Base-by-base conservation (phyloP, 2,329 filamentous ascomycete species). In the Coniochaeta ligniaria region DNA sequence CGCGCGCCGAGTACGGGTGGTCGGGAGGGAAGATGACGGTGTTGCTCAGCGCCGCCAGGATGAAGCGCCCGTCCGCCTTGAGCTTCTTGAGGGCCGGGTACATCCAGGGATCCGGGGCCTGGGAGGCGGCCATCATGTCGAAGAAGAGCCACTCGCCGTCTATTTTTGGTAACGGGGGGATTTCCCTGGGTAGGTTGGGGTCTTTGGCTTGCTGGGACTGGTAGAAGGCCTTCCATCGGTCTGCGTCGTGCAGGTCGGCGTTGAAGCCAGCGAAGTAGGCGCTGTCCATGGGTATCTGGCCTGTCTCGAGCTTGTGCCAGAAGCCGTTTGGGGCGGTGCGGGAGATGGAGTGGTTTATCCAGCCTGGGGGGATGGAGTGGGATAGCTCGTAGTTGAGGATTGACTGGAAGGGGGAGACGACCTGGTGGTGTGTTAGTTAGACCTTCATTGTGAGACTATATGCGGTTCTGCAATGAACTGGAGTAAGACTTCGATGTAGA, bases 331-430 rank as follows among this genome's bases (percentile, higher is more conserved):
- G 92, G 0, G 88, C 85, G 2, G 89, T 87, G 67, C 84, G 83
- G 59, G 91, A 92, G 70, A 98, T 95, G 67, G 90, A 90, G 76
- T 89, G 88, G 78, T 98, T 98, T 68, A 98, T 83, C 88, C 92
- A 98, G 70, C 93, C 94, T 3, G 86, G 81, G 0, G 93, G 94
- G 57, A 98, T 94, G 45, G 82, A 81, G 60, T 90, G 80, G 62
- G 83, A 78, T 59, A 87, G 77, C 72, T 98, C 95, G 73, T 97
- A 97, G 75, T 96, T 89, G 60, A 96, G 81, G 68, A 99, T 98
- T 2, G 91, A 87, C 77, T 96, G 92, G 70, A 99, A 93, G 11
- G 95, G 95, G 1, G 92, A 97, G 26, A 89, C 80, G 60, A 97
- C 92, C 93, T 96, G 65, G 17, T 28, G 4, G 1, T 47, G 9